Percentiles rank a stretch among this genome's conserved stretches.
Evolutionary conservation across 352 stramenopile species (phyloP).

Genomic region (Lagenidium giganteum): DNA sequence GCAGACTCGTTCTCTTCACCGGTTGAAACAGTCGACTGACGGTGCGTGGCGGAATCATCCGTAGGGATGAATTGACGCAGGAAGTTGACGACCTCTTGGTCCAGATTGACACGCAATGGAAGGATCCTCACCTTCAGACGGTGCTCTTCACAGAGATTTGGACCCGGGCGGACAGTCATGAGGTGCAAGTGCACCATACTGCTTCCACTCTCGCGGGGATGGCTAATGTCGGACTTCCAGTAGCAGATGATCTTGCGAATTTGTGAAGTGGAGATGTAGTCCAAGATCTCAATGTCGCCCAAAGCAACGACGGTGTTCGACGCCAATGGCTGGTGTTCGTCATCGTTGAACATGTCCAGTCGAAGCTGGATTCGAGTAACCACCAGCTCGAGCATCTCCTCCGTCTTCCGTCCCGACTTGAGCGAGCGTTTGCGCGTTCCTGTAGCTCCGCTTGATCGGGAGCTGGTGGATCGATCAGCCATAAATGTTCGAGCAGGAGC

Average conservation of each 20-base stretch:
- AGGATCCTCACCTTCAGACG: conserved; percentile 71
- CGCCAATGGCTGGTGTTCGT: conserved; percentile 60
- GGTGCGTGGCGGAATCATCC: conserved; percentile 1
- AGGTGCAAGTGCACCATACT: conserved; percentile 79
- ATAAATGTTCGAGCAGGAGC: conserved; percentile 28
- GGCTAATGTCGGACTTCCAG: conserved; percentile 82
- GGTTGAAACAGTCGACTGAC: not conserved
- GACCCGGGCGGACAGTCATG: conserved; percentile 69
- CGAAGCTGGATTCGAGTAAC: conserved; percentile 80
- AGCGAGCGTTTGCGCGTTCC: conserved; percentile 42
- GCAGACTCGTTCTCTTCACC: conserved; percentile 17
- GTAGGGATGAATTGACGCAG: conserved; percentile 75
- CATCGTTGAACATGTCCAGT: conserved; percentile 81
- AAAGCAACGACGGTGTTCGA: conserved; percentile 73
- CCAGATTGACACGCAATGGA: conserved; percentile 78
- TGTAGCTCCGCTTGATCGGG: conserved; percentile 6
- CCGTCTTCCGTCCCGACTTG: conserved; percentile 79
- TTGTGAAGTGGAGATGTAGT: conserved; percentile 88
- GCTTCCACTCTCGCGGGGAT: conserved; percentile 80
- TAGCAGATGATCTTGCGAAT: conserved; percentile 89
- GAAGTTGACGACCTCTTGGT: conserved; percentile 86
- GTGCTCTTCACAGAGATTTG: conserved; percentile 80
- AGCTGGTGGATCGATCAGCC: conserved; percentile 20
- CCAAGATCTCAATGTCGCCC: conserved; percentile 78
- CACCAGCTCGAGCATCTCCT: conserved; percentile 86